Evolutionary conservation across 1,139 yeast genomes (phyloP), one percentile per base, ranked within the genome.

Genomic region (Lodderomyces oxycetoniae): DNA sequence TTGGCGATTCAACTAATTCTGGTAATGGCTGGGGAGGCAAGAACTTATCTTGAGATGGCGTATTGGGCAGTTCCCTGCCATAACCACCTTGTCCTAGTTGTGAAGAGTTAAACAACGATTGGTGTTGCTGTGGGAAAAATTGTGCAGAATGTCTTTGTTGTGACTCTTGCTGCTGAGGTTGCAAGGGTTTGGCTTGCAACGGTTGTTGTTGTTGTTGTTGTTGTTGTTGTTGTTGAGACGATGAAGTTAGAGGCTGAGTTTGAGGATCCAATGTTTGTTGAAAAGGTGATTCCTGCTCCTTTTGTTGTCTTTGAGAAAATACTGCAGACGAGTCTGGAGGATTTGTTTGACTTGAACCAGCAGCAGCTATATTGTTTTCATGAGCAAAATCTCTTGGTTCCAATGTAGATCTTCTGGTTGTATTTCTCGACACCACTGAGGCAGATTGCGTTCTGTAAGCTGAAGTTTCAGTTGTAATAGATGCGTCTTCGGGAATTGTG

Each of bases 401-500:
- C 5, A 27, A 22, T 14, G 32, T 14, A 9, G 42, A 40, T 30
- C 43, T 40, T 34, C 40, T 38, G 3, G 40, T 36, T n/a, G 38
- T 35, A 17, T 36, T 30, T 25, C 43, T 40, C 4, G 44, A 37
- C 17, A 35, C 30, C 26, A 30, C 17, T 5, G 46, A 38, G 2
- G 43, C 30, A 8, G 9, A 7, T 24, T 24, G 26, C 17, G 36
- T 39, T 34, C 42, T 37, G 24, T 41, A 47, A 24, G 46, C 44
- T 33, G 54, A 39, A 17, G 57, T 46, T 19, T 50, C 47, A 13
- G 50, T 48, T 4, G 66, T 50, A 17, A 56, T 38, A 1, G 67
- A 58, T 8, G 52, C 65, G 32, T 55, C 48, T 45, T 67, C 74
- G 5, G 63, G 65, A 32, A 62, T 61, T 5, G 59, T 40, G 10